Base-by-base conservation (phyloP, 768 basidiomycete genomes). In the Hortiboletus flavorubellus region DNA sequence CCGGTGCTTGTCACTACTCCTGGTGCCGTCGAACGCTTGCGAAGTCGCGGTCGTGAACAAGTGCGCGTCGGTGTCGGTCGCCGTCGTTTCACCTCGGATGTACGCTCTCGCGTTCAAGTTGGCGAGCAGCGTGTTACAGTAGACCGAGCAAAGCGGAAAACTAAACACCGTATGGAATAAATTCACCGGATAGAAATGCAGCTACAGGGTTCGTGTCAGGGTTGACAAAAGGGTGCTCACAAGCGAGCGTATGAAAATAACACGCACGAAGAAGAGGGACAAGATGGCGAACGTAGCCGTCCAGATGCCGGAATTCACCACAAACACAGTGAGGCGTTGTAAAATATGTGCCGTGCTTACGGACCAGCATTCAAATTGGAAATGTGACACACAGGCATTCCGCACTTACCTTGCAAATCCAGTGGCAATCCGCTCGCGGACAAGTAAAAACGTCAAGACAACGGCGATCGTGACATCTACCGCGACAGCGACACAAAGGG, bases 241-340 rank as follows among this genome's bases (percentile, higher is more conserved):
- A 43, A 35, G 15, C 21, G 11, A 14, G 4, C 18, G 9, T 4
- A 15, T 8, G 18, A 14, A n/a, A 29, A 12, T 23, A 9, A 64
- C 82, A 83, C 37, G 44, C 58, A 58, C 85, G 78, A 10, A 80
- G 79, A 54, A 80, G 15, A 39, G 2, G 9, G 44, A 71, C 3
- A 79, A 76, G 66, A 83, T 82, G 11, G 75, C 69, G 6, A 62
- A 66, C 0, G 79, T 79, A 56, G 85, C 82, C 15, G 81, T 74
- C 11, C 77, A 78, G 9, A 83, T 75, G 1, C 80, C 73, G 3
- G 52, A 46, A 21, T 51, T 48, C 15, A 54, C 46, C 4, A 45
- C 38, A 16, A 61, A 58, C 7, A 62, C n/a, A 0, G 14, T 50
- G 8, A 61, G 46, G 15, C 60, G 55, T 41, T 49, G 51, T 8